A percentile compares a stretch with the other conserved stretches of the same genome.
Evolutionary conservation across 2,329 filamentous ascomycete species (phyloP).

Genomic region (Aspergillus persii): DNA sequence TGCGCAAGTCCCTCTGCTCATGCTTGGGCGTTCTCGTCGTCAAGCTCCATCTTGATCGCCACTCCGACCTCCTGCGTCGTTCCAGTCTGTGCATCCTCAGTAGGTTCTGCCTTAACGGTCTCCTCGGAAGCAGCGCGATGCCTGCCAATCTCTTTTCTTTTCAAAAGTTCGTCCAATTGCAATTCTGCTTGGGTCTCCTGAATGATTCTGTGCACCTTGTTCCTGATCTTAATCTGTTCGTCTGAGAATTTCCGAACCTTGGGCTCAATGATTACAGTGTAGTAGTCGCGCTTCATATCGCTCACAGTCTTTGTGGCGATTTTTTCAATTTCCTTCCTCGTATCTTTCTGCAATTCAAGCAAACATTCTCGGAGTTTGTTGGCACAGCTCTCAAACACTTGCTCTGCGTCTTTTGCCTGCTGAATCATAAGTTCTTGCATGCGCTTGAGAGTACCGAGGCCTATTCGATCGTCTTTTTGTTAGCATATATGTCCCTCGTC

Average conservation of each 20-base stretch:
- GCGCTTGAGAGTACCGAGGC: too few relatives aligned
- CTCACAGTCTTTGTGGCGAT: neutral
- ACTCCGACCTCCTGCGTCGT: neutral
- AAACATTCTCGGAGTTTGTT: neutral
- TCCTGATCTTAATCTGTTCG: neutral
- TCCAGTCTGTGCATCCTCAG: too few relatives aligned
- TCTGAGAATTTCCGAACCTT: neutral
- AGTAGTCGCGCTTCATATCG: slow-evolving; percentile 6
- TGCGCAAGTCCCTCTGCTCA: neutral
- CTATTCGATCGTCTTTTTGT: too few relatives aligned
- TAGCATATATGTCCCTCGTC: too few relatives aligned
- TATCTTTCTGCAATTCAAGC: neutral
- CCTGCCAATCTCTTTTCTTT: neutral
- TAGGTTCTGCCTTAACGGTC: neutral
- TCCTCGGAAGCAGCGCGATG: too few relatives aligned
- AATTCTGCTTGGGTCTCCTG: slow-evolving; percentile 1
- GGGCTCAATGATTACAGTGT: slow-evolving; percentile 6
- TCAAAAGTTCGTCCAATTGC: neutral
- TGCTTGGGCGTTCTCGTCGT: neutral
- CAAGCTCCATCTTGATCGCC: neutral
- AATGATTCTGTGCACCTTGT: neutral
- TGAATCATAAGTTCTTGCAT: too few relatives aligned
- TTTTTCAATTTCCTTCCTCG: neutral
- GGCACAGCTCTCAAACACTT: too few relatives aligned
- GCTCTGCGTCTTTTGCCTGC: too few relatives aligned